These are phyloP conservation scores for Meyerozyma smithsonii DNA, from an alignment of 1,139 yeast genomes.

Conservation along the genomic window DNA sequence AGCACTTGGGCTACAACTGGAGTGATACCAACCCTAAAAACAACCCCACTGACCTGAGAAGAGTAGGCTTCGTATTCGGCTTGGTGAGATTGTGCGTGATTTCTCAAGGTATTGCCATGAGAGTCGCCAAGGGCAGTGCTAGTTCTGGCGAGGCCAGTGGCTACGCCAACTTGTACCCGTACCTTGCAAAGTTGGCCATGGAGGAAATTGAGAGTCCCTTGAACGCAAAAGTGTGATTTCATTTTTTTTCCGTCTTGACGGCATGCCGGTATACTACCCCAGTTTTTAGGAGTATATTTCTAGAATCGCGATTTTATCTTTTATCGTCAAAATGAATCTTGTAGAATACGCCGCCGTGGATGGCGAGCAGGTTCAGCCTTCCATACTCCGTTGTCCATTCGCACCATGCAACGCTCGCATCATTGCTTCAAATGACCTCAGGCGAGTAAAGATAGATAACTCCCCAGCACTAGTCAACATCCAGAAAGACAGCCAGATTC, in stretches of 20 bases:
- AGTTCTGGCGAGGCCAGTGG: constrained; percentile 52
- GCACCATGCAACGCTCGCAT: constrained; percentile 1
- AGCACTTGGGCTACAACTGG: constrained; percentile 31
- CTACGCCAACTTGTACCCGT: constrained; percentile 40
- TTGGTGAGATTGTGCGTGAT: constrained; percentile 57
- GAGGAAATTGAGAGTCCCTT: constrained; percentile 9
- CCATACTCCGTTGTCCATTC: neutral
- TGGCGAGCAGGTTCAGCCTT: neutral
- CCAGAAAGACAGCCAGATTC: constrained; percentile 1
- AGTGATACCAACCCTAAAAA: constrained; percentile 27
- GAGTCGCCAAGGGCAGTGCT: constrained; percentile 55
- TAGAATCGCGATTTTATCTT: neutral
- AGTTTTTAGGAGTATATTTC: neutral
- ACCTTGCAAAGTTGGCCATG: constrained; percentile 36
- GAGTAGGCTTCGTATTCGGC: constrained; percentile 57
- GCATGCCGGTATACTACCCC: neutral
- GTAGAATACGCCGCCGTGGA: neutral
- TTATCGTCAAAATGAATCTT: neutral
- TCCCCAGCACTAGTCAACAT: constrained; percentile 1
- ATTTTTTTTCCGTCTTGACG: neutral
- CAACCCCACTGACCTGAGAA: constrained; percentile 45
- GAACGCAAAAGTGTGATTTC: neutral
- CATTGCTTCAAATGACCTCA: neutral
- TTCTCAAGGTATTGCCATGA: constrained; percentile 64
- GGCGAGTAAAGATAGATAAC: neutral